phyloP scores from a whole-genome alignment of 805 yeast species.

The Debaryomyces hansenii region DNA sequence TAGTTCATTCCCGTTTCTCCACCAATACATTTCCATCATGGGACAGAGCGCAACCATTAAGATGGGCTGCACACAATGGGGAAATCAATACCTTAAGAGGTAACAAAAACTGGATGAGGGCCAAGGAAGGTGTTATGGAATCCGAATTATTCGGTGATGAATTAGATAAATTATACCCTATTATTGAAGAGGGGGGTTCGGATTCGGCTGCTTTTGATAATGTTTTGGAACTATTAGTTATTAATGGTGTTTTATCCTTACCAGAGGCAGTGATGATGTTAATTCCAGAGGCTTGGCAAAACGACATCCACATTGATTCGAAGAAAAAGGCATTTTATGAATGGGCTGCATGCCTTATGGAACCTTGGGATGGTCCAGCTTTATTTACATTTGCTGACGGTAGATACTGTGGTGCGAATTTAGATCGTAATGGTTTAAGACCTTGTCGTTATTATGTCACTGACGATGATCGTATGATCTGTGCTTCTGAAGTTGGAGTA shows the following conservation, averaged over 20 bases:
- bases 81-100: conserved; percentile 97
- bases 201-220: conserved; percentile 98
- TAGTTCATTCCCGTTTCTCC: conserved; percentile 96
- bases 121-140: conserved; percentile 95
- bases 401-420: conserved; percentile 96
- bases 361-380: conserved; percentile 99
- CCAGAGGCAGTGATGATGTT: conserved; percentile 97
- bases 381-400: conserved; percentile 96
- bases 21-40: conserved; percentile 99
- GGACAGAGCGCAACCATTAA: conserved; percentile 98
- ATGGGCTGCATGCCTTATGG: conserved; percentile 99
- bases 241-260: conserved; percentile 85
- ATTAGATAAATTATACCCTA: conserved; percentile 86
- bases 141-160: conserved; percentile 88
- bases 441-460: conserved; percentile 98
- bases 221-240: conserved; percentile 85
- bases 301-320: conserved; percentile 82
- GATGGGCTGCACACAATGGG: conserved; percentile 98
- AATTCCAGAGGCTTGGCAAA: conserved; percentile 98
- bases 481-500: conserved; percentile 98
- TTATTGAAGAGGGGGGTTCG: conserved; percentile 97
- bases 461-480: conserved; percentile 90
- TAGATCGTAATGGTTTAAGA: conserved; percentile 95
- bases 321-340: conserved; percentile 93
- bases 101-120: conserved; percentile 98